Conservation (phyloP, 1,284 basidiomycete species). For the Meira nashicola region DNA sequence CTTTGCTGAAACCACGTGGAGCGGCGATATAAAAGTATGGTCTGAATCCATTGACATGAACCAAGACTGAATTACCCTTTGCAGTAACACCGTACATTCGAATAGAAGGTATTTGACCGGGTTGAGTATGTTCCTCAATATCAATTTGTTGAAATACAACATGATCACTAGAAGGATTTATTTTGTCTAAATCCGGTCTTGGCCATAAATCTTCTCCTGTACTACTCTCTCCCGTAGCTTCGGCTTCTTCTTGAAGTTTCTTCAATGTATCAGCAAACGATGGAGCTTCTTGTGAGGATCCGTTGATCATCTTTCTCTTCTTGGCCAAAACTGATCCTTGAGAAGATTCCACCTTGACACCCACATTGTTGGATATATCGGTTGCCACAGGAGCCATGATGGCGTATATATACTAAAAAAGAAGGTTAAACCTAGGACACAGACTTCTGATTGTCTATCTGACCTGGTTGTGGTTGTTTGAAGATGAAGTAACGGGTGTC, state of each 20-base stretch:
- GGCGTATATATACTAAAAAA: too few species aligned
- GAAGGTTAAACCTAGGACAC: too few species aligned
- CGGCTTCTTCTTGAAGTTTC: constrained; percentile 14
- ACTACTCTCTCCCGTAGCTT: constrained; percentile 9
- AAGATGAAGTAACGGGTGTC: too few species aligned
- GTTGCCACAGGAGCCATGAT: too few species aligned
- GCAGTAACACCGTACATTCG: constrained; percentile 50
- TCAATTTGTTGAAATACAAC: constrained; percentile 52
- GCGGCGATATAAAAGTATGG: constrained; percentile 52
- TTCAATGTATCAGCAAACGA: constrained; percentile 14
- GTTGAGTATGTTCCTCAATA: constrained; percentile 43
- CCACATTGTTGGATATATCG: too few species aligned
- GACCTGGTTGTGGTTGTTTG: too few species aligned
- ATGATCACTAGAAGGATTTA: constrained; percentile 28
- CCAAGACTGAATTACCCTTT: constrained; percentile 45
- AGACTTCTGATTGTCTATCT: too few species aligned
- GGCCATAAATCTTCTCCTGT: constrained; percentile 35
- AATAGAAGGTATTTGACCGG: constrained; percentile 39
- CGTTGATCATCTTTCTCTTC: constrained; percentile 2
- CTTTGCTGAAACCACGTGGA: constrained; percentile 40
- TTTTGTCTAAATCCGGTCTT: constrained; percentile 27
- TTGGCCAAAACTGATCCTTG: background rate
- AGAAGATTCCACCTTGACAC: too few species aligned
- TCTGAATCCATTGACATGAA: constrained; percentile 50
- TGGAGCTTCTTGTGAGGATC: background rate